Evolutionary conservation across 305 asterid genomes (phyloP), one percentile per base, ranked within the genome.

Genomic region (Fraxinus platypoda): DNA sequence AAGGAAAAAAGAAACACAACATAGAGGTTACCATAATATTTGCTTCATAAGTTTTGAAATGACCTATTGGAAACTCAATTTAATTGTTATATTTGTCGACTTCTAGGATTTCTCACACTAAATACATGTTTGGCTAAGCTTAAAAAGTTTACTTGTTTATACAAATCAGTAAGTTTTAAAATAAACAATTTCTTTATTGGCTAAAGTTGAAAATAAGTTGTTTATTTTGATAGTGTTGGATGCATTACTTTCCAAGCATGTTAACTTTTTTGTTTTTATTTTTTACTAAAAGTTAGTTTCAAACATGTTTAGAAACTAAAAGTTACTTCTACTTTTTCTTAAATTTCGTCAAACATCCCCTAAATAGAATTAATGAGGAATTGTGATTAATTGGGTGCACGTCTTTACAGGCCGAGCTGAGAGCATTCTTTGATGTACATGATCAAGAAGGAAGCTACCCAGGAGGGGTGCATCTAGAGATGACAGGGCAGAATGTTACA

Each of bases 381-480:
- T 9, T 28, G 71, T 23, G 21, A 30, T 31, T 28, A 17, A 28
- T 66, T n/a, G 43, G 72, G 30, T 23, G 41, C 37, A 33, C 57
- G 30, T 83, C 15, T 43, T 46, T 64, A 75, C 85, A 89, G 92
- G 90, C 86, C 38, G 92, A 89, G 87, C 78, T 89, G 87, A 87
- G 81, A 71, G 92, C 92, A 73, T 89, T 89, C 86, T 89, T 87
- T 31, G 92, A 87, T 37, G 90, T 89, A 31, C 92, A 89, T 33
- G 92, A 89, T 79, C 89, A 89, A 83, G 92, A 89, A 86, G 92
- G 92, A 81, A 89, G 91, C 87, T 81, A 79, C 34, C 89, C 92
- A 0, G 90, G 92, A 76, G 92, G 92, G 0, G 89, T 89, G 83
- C 92, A 89, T 83, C 78, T 89, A 85, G 92, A 89, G 82, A 89